These are phyloP conservation scores for Aspergillus tubingensis DNA, from an alignment of 2,329 filamentous ascomycete genomes.

Conservation along the genomic window DNA sequence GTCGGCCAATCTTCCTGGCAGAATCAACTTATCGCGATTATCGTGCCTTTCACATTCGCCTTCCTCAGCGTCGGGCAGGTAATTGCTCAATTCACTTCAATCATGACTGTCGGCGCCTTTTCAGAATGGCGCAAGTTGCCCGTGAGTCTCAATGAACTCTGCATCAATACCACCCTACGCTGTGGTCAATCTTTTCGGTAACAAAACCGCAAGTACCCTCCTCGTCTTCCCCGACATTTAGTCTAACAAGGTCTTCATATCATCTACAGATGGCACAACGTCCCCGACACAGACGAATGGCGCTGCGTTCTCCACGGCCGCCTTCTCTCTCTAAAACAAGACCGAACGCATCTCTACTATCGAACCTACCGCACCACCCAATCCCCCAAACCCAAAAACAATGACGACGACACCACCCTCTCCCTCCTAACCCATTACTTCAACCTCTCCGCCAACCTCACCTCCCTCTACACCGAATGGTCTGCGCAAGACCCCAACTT, in stretches of 20 bases:
- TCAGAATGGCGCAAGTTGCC: conserved; percentile 87
- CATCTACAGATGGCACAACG: conserved; percentile 74
- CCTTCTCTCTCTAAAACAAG: conserved; percentile 82
- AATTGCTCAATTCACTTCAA: neutral
- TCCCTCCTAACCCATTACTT: conserved; percentile 80
- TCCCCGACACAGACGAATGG: conserved; percentile 75
- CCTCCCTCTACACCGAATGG: conserved; percentile 81
- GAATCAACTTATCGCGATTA: conserved; percentile 19
- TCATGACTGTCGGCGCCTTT: conserved; percentile 51
- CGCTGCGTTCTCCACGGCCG: conserved; percentile 84
- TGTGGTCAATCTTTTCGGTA: conserved; percentile 91
- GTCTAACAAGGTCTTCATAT: conserved; percentile 9
- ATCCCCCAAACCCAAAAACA: conserved; percentile 6
- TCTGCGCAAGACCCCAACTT: conserved; percentile 84
- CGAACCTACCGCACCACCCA: conserved; percentile 61
- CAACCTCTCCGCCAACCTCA: conserved; percentile 76
- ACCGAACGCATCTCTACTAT: conserved; percentile 76
- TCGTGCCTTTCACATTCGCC: neutral
- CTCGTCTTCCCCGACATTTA: neutral
- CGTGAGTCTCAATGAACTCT: conserved; percentile 78
- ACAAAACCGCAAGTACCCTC: neutral
- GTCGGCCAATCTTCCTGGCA: conserved; percentile 19
- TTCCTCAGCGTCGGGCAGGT: neutral
- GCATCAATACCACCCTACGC: conserved; percentile 88
- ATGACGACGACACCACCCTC: conserved; percentile 62